Evolutionary conservation across 2,329 filamentous ascomycete species (phyloP).

Genomic region (Dryadomyces quercivorus): DNA sequence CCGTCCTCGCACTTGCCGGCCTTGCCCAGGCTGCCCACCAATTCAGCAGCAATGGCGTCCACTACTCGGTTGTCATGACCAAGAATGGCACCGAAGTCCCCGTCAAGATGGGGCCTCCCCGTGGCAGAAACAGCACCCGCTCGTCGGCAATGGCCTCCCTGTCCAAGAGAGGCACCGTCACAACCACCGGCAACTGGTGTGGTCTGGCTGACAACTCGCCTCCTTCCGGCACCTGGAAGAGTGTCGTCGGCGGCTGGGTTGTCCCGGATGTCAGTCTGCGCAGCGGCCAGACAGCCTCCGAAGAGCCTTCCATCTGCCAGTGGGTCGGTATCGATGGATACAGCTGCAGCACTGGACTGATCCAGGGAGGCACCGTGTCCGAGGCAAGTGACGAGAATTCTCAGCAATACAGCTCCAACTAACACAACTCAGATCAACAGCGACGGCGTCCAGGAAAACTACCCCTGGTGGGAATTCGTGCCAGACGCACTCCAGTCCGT

Average conservation of each 20-base stretch:
- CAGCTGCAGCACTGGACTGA: background rate
- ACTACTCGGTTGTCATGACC: background rate
- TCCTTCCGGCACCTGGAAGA: background rate
- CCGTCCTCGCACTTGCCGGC: background rate
- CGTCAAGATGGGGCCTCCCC: background rate
- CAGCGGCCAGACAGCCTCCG: background rate
- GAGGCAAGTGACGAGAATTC: background rate
- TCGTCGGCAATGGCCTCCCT: background rate
- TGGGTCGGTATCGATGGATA: background rate
- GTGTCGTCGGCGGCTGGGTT: background rate
- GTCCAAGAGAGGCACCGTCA: background rate
- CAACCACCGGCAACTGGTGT: background rate
- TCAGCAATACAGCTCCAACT: background rate
- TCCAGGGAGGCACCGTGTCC: background rate
- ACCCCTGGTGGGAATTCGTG: background rate
- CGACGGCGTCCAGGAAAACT: background rate
- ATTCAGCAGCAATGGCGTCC: background rate
- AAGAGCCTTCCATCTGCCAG: background rate
- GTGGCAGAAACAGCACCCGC: background rate
- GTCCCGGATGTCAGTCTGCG: background rate
- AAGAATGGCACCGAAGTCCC: background rate
- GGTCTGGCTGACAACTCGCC: background rate
- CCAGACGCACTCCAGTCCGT: background rate
- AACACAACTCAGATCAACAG: background rate
- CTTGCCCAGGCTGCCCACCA: background rate